Base-by-base conservation (phyloP, 2,329 filamentous ascomycete genomes). In the Ophiosphaerella narmari region DNA sequence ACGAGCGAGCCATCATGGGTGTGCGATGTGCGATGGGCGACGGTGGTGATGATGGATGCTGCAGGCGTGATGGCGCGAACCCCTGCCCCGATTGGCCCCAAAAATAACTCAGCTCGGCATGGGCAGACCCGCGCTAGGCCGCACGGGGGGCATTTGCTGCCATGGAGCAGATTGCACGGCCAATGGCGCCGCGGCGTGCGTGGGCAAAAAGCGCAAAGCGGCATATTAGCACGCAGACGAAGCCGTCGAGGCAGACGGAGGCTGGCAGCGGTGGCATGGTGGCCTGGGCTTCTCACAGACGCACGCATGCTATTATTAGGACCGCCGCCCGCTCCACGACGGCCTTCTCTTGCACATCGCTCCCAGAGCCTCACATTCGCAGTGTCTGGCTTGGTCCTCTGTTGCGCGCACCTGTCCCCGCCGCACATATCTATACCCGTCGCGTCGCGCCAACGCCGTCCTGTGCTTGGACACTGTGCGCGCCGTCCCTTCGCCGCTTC, bases 81-180 rank as follows among this genome's bases (percentile, higher is more conserved):
- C 56, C 46, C 37, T 21, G 54, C 35, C 31, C 41, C 46, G 52
- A 63, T 59, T 60, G 57, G 57, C 64, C 66, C 62, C 62, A 41
- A 66, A 68, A 68, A 66, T 68, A 68, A 58, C 62, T 54, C 48
- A 47, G 50, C 50, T 60, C 47, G 58, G 51, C 52, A 38, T 47
- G 11, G 6, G 35, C 39, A 34, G 43, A n/a, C 13, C 11, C 29
- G 31, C 39, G 50, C 53, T 52, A 55, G 52, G 52, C 41, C 24
- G 26, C 18, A 43, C 38, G 7, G 16, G 29, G 39, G 2, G 16
- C 14, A 54, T 42, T 58, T 54, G 48, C 29, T 13, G 31, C 11
- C 12, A 36, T 24, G 41, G 38, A 43, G 23, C 38, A 39, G 26
- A 48, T 47, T 48, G 45, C 47, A 43, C 37, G 39, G 32, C 58